A percentile compares a stretch with the other conserved stretches of the same genome.
These are phyloP conservation scores for Ustilago cynodontis DNA, from an alignment of 1,284 basidiomycete genomes.

Conservation along the genomic window DNA sequence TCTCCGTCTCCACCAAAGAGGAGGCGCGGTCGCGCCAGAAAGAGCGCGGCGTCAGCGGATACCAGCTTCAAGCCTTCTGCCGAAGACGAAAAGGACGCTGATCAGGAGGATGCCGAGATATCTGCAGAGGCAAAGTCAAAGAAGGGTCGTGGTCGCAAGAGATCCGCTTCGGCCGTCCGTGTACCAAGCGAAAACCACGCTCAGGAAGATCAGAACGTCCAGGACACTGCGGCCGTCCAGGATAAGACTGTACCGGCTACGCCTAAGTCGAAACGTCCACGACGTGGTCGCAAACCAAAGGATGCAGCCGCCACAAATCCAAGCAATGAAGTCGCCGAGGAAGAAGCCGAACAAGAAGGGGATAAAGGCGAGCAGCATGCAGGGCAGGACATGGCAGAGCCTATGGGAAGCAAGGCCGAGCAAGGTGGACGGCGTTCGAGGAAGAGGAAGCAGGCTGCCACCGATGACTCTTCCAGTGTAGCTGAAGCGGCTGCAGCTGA, in stretches of 20 bases:
- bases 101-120: background rate
- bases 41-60: constrained; percentile 14
- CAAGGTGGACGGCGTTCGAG: constrained; percentile 13
- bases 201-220: constrained; percentile 5
- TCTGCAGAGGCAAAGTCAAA: constrained; percentile 7
- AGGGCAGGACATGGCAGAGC: background rate
- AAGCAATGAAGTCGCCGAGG: background rate
- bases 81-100: background rate
- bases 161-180: constrained; percentile 2
- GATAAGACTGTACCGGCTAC: constrained; percentile 2
- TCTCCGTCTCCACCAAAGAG: constrained; percentile 4
- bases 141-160: constrained; percentile 27
- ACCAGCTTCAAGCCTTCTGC: background rate
- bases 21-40: constrained; percentile 26
- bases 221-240: constrained; percentile 24
- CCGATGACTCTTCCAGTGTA: constrained; percentile 6
- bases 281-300: constrained; percentile 26
- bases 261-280: constrained; percentile 10
- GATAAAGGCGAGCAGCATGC: background rate
- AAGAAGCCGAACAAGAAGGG: constrained; percentile 7
- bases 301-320: constrained; percentile 1
- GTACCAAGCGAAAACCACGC: background rate
- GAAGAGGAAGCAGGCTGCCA: constrained; percentile 24
- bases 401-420: constrained; percentile 2
- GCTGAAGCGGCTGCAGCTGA: constrained; percentile 6